Conservation (phyloP, 257 asterid species). For the Solanum ossicruentum region DNA sequence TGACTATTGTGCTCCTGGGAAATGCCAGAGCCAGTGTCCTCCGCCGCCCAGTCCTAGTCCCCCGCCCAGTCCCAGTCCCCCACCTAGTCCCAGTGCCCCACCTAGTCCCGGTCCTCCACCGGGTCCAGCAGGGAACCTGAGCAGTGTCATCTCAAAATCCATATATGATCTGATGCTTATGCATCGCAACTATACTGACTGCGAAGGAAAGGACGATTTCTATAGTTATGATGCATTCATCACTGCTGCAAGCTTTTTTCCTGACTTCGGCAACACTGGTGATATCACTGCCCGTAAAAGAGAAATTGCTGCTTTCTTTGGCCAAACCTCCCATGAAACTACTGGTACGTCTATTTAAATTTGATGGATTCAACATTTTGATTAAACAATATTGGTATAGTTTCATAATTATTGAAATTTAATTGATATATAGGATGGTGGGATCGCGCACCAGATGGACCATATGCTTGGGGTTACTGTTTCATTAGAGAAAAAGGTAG, state of each 20-base stretch:
- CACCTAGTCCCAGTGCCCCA: neutral
- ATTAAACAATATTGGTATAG: neutral
- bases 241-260: slow-evolving; percentile 6
- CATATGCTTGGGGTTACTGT: slow-evolving; percentile 29
- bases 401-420: neutral
- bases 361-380: neutral
- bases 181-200: slow-evolving; percentile 9
- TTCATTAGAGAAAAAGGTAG: slow-evolving; percentile 10
- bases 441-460: slow-evolving; percentile 19
- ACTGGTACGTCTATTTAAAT: neutral
- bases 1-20: neutral
- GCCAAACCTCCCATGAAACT: slow-evolving; percentile 23
- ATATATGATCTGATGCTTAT: neutral
- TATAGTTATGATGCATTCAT: slow-evolving; percentile 20
- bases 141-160: neutral
- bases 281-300: slow-evolving; percentile 5
- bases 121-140: neutral
- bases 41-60: neutral
- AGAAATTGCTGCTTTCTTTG: slow-evolving; percentile 23
- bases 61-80: too few relatives aligned
- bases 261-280: slow-evolving; percentile 12
- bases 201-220: slow-evolving; percentile 7
- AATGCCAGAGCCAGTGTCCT: neutral
- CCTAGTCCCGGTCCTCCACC: neutral
- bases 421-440: slow-evolving; percentile 11